These are phyloP conservation scores for Craterostigma plantagineum DNA, from an alignment of 257 asterid species.

Conservation along the genomic window DNA sequence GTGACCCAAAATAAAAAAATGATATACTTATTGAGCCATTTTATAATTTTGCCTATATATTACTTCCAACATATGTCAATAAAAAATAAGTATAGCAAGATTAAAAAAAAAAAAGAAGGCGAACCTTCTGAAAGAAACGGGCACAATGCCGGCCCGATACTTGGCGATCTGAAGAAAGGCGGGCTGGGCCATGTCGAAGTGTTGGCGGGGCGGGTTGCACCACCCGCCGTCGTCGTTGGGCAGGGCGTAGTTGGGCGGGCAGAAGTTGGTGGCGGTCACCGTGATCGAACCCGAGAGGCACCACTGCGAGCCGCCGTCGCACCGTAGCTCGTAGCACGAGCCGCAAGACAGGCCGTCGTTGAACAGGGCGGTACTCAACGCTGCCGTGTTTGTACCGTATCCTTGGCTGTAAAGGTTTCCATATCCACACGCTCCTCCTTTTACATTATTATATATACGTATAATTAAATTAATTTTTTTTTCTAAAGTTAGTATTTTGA, in stretches of 20 bases:
- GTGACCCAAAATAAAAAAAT: too few species aligned
- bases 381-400: too few species aligned
- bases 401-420: too few species aligned
- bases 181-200: not conserved
- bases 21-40: too few species aligned
- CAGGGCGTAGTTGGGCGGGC: not conserved
- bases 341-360: not conserved
- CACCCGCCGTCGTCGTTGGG: conserved; percentile 4
- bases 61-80: not conserved
- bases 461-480: not conserved
- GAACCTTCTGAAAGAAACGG: conserved; percentile 1
- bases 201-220: conserved; percentile 3
- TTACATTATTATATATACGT: too few species aligned
- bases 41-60: too few species aligned
- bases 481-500: too few species aligned
- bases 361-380: too few species aligned
- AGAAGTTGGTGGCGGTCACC: conserved; percentile 1
- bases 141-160: conserved; percentile 4
- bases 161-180: not conserved
- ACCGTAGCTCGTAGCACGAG: not conserved
- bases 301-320: not conserved
- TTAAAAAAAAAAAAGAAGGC: not conserved
- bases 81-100: not conserved
- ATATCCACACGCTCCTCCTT: conserved; percentile 1
- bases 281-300: conserved; percentile 1